Conservation (phyloP, 1,284 basidiomycete species). For the Ganoderma leucocontextum region DNA sequence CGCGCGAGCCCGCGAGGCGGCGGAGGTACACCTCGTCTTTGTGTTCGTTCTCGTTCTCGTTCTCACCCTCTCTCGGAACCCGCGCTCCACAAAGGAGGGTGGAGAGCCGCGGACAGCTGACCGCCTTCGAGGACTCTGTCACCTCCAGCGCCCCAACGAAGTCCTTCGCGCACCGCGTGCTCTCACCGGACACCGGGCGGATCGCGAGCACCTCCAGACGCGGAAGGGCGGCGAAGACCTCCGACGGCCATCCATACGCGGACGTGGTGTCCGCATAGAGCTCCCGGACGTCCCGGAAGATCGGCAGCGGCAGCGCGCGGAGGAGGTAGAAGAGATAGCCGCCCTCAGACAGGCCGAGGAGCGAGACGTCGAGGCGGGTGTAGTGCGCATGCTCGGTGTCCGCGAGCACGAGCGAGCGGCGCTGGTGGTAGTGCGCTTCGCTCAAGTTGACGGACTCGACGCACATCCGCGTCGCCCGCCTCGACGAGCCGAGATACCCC, state of each 20-base stretch:
- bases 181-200: background rate
- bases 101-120: background rate
- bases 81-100: background rate
- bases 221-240: background rate
- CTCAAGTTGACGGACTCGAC: background rate
- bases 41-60: background rate
- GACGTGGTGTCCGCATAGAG: background rate
- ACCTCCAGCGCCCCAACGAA: background rate
- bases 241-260: background rate
- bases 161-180: background rate
- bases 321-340: background rate
- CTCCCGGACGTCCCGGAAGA: background rate
- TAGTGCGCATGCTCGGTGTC: background rate
- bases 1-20: background rate
- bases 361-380: conserved; percentile 3
- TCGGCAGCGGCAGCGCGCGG: background rate
- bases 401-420: background rate
- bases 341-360: background rate
- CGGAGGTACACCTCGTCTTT: background rate
- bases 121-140: background rate
- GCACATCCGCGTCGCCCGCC: conserved; percentile 3
- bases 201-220: background rate
- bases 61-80: no score
- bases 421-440: background rate
- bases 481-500: background rate